Evolutionary conservation across 768 basidiomycete species (phyloP).

Genomic region (Kwoniella heveanensis): DNA sequence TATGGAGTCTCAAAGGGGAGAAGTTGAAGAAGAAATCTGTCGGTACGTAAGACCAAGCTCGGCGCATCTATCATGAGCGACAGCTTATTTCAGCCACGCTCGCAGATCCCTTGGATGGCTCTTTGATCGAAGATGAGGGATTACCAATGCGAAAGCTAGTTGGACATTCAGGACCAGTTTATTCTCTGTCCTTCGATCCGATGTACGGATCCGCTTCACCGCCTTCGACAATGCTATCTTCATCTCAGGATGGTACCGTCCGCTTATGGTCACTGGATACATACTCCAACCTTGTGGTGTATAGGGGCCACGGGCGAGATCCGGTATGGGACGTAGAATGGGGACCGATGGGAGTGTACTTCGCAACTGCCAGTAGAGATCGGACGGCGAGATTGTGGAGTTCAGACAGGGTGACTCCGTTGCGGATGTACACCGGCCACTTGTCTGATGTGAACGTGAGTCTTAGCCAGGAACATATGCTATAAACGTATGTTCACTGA

Average conservation of each 20-base stretch:
- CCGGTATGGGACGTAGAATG: constrained; percentile 99
- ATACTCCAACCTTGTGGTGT: constrained; percentile 87
- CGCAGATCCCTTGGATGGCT: constrained; percentile 49
- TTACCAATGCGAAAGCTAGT: constrained; percentile 89
- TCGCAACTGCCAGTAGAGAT: constrained; percentile 92
- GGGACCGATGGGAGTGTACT: constrained; percentile 98
- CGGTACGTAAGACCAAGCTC: constrained; percentile 20
- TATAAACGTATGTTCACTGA: too few relatives aligned
- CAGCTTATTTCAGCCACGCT: not conserved
- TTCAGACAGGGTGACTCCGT: constrained; percentile 80
- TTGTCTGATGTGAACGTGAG: constrained; percentile 94
- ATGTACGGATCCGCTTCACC: constrained; percentile 79
- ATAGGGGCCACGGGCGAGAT: constrained; percentile 85
- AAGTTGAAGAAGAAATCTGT: constrained; percentile 62
- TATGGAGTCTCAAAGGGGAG: constrained; percentile 95
- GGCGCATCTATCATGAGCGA: too few relatives aligned
- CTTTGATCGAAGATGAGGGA: constrained; percentile 78
- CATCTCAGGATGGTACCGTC: constrained; percentile 86
- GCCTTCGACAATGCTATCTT: constrained; percentile 84
- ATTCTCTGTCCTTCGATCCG: constrained; percentile 91
- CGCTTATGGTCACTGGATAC: constrained; percentile 96
- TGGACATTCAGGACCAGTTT: constrained; percentile 95
- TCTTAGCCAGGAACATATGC: too few relatives aligned
- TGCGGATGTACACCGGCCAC: constrained; percentile 93
- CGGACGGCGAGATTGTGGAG: constrained; percentile 94